Evolutionary conservation across 176 grass and related monocot species (phyloP), one percentile per base, ranked within the genome.

Genomic region (Cenchrus americanus): DNA sequence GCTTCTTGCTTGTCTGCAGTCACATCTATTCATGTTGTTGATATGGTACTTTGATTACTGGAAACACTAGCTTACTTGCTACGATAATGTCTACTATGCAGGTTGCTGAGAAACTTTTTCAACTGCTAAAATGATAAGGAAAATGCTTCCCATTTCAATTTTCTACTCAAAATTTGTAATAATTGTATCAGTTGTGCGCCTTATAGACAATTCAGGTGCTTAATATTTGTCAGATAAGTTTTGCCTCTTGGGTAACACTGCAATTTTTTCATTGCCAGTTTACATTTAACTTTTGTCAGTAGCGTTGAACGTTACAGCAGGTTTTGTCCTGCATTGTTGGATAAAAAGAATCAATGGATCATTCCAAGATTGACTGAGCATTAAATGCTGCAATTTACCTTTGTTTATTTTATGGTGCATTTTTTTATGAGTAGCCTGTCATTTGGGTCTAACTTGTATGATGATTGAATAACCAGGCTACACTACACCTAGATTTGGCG

Each of bases 71-170:
- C 37, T 52, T 81, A 59, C 62, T 57, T 51, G 76, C 42, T 46
- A 69, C 75, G 23, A 47, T 62, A 51, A 10, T 80, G 71, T 80
- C 8, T 73, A 60, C 22, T 72, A 58, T 87, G 41, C 89, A 97
- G 91, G 94, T 97, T 78, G 85, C 94, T 44, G 89, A 91, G 86
- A 97, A 97, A 85, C 87, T 97, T 26, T 97, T 97, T 88, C 58
- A 80, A 61, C 37, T 63, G 42, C 71, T 97, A 83, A 97, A 97
- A 85, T 97, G 89, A 93, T 43, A 72, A 79, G 76, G 84, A 78
- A 60, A 70, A 32, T 80, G 37, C 64, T 82, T 13, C 14, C 27
- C 69, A 22, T 78, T 79, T 41, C 44, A 65, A 61, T 75, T 79
- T 80, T 81, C 70, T 75, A 47, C 34, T 43, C 37, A 83, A 62